Conservation (phyloP, 805 yeast genomes). For the Yarrowia porcina region DNA sequence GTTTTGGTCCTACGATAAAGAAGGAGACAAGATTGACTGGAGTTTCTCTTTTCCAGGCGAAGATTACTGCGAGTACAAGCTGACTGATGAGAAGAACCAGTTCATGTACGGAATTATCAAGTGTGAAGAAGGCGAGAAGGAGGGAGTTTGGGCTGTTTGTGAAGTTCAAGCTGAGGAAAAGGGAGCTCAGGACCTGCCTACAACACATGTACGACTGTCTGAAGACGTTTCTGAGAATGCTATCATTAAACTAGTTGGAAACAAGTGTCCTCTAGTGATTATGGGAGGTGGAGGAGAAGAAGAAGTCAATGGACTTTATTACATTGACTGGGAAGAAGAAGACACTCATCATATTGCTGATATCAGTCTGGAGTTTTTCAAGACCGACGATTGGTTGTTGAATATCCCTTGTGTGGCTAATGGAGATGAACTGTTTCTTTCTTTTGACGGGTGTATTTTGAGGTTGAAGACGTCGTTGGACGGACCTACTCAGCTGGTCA, state of each 20-base stretch:
- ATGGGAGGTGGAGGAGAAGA: neutral
- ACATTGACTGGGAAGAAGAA: neutral
- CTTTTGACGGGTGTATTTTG: neutral
- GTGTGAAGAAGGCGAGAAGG: neutral
- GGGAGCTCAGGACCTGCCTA: neutral
- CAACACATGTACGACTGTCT: neutral
- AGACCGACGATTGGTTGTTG: neutral
- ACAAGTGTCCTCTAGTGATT: neutral
- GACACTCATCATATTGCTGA: neutral
- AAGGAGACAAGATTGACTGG: neutral
- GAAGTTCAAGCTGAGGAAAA: neutral
- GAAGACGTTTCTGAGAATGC: neutral
- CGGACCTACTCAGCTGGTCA: neutral
- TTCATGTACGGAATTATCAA: neutral
- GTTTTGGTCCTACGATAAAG: neutral
- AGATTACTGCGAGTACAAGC: conserved; percentile 7
- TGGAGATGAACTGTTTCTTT: neutral
- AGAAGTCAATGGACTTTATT: neutral
- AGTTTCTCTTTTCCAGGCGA: neutral
- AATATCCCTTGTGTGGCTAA: neutral
- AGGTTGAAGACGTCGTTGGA: neutral
- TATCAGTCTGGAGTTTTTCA: neutral
- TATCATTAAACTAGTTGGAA: neutral
- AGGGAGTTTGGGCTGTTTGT: neutral
- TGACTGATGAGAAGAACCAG: neutral